These are phyloP conservation scores for Termitomyces sp. DNA, from an alignment of 768 basidiomycete species.

Conservation along the genomic window DNA sequence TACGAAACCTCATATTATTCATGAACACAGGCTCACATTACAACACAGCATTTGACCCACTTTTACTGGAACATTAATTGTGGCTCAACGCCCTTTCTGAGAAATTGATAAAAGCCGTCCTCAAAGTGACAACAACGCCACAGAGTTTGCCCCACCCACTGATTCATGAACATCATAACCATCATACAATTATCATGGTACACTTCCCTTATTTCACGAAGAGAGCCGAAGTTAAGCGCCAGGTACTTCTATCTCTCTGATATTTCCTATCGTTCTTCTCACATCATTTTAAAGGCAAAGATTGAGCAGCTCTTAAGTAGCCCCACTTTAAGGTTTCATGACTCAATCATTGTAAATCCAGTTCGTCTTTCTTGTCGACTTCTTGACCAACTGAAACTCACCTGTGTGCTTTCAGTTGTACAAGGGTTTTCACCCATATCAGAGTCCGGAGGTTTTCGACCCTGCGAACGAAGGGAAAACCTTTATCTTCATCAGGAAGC, in stretches of 20 bases:
- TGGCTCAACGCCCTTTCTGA: background rate
- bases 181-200: background rate
- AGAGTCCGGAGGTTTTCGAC: background rate
- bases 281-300: background rate
- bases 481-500: background rate
- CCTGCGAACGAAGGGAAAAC: background rate
- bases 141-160: background rate
- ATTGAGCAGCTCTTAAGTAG: background rate
- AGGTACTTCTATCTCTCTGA: background rate
- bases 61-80: background rate
- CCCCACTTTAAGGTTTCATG: background rate
- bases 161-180: background rate
- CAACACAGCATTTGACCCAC: background rate
- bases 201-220: background rate
- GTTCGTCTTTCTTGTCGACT: background rate
- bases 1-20: background rate
- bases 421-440: background rate
- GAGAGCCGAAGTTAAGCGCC: background rate
- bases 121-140: background rate
- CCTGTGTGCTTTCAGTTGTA: background rate
- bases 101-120: background rate
- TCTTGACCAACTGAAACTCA: background rate
- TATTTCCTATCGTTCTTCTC: background rate
- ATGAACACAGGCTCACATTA: background rate
- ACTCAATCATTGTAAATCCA: background rate